Evolutionary conservation across 176 grass and related monocot genomes (phyloP).

Genomic region (Tillandsia fasciculata): DNA sequence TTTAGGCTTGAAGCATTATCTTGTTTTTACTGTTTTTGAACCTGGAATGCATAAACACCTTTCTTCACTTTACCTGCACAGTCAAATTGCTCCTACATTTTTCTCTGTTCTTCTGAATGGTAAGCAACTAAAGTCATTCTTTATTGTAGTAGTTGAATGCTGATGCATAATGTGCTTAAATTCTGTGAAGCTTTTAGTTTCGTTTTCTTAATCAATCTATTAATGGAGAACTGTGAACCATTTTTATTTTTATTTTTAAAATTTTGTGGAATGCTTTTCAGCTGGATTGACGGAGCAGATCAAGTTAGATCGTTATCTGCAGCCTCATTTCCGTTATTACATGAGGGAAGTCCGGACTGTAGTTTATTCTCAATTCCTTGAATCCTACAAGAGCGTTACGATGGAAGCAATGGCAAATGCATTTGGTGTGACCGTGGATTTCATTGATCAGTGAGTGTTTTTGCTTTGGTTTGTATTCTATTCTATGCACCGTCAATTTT

Average conservation of each 20-base stretch:
- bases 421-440: slow-evolving; percentile 87
- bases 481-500: neutral
- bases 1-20: neutral
- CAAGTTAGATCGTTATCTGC: slow-evolving; percentile 84
- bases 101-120: no score
- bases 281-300: slow-evolving; percentile 92
- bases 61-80: neutral
- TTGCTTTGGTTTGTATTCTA: neutral
- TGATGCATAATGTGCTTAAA: no score
- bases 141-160: no score
- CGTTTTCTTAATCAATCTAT: no score
- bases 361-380: slow-evolving; percentile 88
- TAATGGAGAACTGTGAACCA: no score
- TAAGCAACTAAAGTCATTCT: no score
- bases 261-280: slow-evolving; percentile 28
- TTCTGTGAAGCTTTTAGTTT: no score
- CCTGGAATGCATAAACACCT: neutral
- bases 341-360: slow-evolving; percentile 93
- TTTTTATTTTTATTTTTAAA: no score
- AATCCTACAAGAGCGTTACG: slow-evolving; percentile 97
- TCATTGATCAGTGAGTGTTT: slow-evolving; percentile 85
- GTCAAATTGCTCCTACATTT: neutral
- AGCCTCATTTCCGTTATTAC: slow-evolving; percentile 86
- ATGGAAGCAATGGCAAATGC: slow-evolving; percentile 96
- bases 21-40: neutral